phyloP scores from a whole-genome alignment of 1,139 yeast genomes.

The Blastobotrys indianensis region DNA sequence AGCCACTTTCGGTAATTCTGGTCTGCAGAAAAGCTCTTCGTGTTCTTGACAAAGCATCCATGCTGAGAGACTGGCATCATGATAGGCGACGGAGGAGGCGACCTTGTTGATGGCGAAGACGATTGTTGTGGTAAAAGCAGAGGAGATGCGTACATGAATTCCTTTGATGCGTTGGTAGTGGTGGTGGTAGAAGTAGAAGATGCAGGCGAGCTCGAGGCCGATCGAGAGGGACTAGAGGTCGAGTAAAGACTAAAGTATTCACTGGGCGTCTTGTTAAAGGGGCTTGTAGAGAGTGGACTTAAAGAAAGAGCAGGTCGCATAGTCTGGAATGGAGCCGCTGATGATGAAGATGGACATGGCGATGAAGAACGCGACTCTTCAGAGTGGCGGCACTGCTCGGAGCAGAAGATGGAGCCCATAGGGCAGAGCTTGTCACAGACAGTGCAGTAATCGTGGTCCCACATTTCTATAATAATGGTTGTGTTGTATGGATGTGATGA shows the following conservation, averaged over 20 bases:
- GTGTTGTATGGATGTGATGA: conserved; percentile 8
- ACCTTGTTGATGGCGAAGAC: conserved; percentile 3
- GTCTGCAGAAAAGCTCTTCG: conserved; percentile 16
- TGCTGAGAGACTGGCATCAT: conserved; percentile 15
- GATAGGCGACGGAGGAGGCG: conserved; percentile 23
- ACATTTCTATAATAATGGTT: conserved; percentile 26
- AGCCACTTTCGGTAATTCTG: conserved; percentile 25
- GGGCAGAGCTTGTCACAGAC: conserved; percentile 41
- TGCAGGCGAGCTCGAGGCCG: conserved; percentile 6
- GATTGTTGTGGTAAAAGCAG: conserved; percentile 20
- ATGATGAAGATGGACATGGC: neutral
- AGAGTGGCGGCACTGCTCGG: conserved; percentile 32
- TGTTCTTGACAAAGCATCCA: neutral
- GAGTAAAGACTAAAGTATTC: neutral
- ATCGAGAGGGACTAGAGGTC: conserved; percentile 7
- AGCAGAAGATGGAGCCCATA: conserved; percentile 37
- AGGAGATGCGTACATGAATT: conserved; percentile 29
- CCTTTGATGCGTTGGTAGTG: conserved; percentile 4
- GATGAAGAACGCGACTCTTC: conserved; percentile 1
- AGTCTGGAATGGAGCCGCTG: no score
- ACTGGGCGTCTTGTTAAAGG: conserved; percentile 11
- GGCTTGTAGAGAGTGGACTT: neutral
- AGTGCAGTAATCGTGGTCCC: conserved; percentile 40
- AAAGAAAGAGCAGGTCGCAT: no score
- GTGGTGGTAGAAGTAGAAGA: neutral